phyloP scores from a whole-genome alignment of 1,284 basidiomycete genomes.

The Trichosporon sp. region DNA sequence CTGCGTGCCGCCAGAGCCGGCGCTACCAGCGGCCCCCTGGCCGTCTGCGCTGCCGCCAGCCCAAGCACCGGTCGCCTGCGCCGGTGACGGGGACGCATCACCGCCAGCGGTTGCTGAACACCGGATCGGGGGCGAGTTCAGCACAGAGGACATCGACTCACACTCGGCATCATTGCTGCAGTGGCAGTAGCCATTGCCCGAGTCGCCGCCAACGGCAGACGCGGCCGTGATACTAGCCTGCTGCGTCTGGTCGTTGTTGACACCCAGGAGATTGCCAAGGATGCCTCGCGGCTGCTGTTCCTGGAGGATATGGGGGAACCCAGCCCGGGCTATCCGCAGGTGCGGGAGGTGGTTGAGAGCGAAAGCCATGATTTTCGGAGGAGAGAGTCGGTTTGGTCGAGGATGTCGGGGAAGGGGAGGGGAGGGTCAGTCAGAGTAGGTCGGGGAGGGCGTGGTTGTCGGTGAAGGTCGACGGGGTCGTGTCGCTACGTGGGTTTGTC shows the following conservation, averaged over 20 bases:
- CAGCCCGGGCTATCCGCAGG: neutral
- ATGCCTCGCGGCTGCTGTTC: neutral
- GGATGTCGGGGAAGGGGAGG: neutral
- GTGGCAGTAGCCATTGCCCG: neutral
- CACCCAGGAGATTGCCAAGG: neutral
- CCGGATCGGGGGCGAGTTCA: neutral
- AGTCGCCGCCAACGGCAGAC: neutral
- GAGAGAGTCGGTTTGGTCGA: neutral
- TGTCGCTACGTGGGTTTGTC: neutral
- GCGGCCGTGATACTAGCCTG: neutral
- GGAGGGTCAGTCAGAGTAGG: neutral
- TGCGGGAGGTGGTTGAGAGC: neutral
- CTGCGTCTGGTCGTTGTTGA: neutral
- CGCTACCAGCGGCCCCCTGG: neutral
- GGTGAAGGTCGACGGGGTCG: neutral
- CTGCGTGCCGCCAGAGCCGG: neutral
- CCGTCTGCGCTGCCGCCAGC: neutral
- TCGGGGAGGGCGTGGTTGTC: neutral
- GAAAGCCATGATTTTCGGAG: neutral
- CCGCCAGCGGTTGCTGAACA: neutral
- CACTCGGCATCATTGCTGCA: conserved; percentile 1
- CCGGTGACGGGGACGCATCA: neutral
- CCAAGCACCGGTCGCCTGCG: neutral
- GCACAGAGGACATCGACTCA: neutral
- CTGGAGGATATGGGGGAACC: neutral